Conservation (phyloP, 73 alveolate genomes). For the Effrenium voratum region DNA sequence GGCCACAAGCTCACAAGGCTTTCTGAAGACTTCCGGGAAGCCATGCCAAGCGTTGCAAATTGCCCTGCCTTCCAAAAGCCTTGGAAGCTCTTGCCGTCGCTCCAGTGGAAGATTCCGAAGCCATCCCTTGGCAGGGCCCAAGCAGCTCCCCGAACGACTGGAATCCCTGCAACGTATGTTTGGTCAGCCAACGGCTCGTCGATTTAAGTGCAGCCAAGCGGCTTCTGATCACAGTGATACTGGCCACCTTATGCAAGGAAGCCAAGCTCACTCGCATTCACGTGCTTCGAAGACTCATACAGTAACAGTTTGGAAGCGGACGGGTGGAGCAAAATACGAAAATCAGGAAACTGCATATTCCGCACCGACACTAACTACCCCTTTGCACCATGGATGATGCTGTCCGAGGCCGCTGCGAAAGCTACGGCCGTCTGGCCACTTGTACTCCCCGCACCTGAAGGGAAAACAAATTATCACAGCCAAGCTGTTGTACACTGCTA, state of each 20-base stretch:
- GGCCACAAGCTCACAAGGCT: not conserved
- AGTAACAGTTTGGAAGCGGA: too few relatives aligned
- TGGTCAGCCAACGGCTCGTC: not conserved
- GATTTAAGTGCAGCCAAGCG: not conserved
- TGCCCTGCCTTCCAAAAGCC: slow-evolving; percentile 70
- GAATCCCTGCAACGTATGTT: too few relatives aligned
- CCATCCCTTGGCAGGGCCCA: slow-evolving; percentile 10
- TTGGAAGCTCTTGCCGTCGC: slow-evolving; percentile 30
- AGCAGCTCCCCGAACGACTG: too few relatives aligned
- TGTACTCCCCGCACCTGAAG: slow-evolving; percentile 53
- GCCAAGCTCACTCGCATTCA: too few relatives aligned
- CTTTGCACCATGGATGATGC: too few relatives aligned
- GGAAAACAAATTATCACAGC: not conserved
- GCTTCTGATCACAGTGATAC: slow-evolving; percentile 20
- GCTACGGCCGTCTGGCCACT: slow-evolving; percentile 57
- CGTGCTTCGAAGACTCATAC: too few relatives aligned
- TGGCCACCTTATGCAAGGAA: slow-evolving; percentile 32
- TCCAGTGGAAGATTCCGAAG: slow-evolving; percentile 48
- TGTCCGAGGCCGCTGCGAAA: too few relatives aligned
- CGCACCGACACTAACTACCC: too few relatives aligned
- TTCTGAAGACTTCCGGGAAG: not conserved
- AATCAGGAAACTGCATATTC: too few relatives aligned
- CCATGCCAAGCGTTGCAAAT: not conserved
- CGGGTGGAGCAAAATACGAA: too few relatives aligned
- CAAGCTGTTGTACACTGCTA: too few relatives aligned